Base-by-base conservation (phyloP, 306 rosid species). In the Ziziphus jujuba region DNA sequence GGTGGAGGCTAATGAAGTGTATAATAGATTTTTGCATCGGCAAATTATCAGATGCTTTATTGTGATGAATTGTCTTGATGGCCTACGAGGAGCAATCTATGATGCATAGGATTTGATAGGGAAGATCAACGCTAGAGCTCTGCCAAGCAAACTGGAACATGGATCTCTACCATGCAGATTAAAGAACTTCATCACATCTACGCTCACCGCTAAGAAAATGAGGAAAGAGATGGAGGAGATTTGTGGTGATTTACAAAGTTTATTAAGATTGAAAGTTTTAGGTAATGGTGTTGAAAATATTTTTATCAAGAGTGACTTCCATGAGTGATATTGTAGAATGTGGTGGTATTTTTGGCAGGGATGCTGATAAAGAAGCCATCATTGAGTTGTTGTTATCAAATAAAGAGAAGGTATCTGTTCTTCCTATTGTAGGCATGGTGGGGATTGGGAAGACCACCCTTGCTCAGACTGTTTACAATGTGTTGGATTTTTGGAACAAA, bases 81-180 rank as follows among this genome's bases (percentile, higher is more conserved):
- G 66, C 23, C 22, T 73, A 2, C 66, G 25, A 50, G 78, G 49
- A 35, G 56, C 67, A 19, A 16, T 58, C 34, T 66, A 35, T 35
- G 34, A 33, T 5, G 66, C 65, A 0, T 61, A 74, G 35, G 78
- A 74, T 56, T 36, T 74, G 15, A 9, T 66, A 47, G 72, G 59
- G 40, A 36, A 74, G 22, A 47, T 74, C 33, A 28, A 10, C 0
- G 24, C 72, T 22, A 8, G 3, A 24, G 78, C 5, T 51, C 66
- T 35, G 53, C 28, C 15, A 25, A 11, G 5, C 5, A 20, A 35
- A 21, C 15, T 36, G 15, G 24, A 59, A 35, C n/a, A n/a, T n/a
- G n/a, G n/a, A n/a, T n/a, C n/a, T n/a, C n/a, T 6, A 9, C 8
- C 40, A 1, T 59, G n/a, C 23, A 33, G 63, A 47, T n/a, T 59